phyloP scores from a whole-genome alignment of 768 basidiomycete species.

The Xerocomus potaroensis region DNA sequence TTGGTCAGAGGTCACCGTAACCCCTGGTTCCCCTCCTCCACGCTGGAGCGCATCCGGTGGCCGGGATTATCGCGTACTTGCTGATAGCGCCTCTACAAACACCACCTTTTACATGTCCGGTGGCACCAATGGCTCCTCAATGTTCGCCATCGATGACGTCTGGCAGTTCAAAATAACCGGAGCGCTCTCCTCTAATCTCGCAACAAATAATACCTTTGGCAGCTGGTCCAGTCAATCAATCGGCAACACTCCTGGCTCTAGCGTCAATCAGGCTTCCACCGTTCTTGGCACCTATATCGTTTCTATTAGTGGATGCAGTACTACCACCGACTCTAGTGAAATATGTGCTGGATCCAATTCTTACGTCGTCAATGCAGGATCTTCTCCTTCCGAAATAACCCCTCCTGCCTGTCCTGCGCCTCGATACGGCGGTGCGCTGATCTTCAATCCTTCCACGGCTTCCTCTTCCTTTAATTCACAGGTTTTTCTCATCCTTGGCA shows the following conservation, averaged over 20 bases:
- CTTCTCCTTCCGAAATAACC: constrained; percentile 30
- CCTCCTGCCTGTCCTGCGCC: constrained; percentile 61
- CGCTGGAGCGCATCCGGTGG: constrained; percentile 75
- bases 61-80: constrained; percentile 50
- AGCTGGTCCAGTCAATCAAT: constrained; percentile 56
- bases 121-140: constrained; percentile 49
- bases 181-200: constrained; percentile 65
- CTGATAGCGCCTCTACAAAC: constrained; percentile 39
- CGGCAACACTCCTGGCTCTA: constrained; percentile 28
- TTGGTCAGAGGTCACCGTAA: constrained; percentile 59
- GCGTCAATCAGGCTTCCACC: constrained; percentile 52
- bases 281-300: constrained; percentile 52
- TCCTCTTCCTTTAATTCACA: constrained; percentile 59
- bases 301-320: constrained; percentile 59
- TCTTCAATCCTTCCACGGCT: constrained; percentile 44
- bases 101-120: constrained; percentile 74
- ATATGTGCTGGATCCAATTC: constrained; percentile 59
- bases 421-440: constrained; percentile 54
- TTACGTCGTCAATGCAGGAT: constrained; percentile 42
- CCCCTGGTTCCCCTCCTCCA: constrained; percentile 51
- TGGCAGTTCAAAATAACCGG: constrained; percentile 72
- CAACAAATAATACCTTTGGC: constrained; percentile 39
- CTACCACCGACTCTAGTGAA: constrained; percentile 33
- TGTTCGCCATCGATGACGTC: constrained; percentile 55
- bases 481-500: constrained; percentile 66